Percentiles rank a stretch among this genome's conserved stretches.
Evolutionary conservation across 208 protist genomes (phyloP).

Genomic region (Angomonas ambiguus): DNA sequence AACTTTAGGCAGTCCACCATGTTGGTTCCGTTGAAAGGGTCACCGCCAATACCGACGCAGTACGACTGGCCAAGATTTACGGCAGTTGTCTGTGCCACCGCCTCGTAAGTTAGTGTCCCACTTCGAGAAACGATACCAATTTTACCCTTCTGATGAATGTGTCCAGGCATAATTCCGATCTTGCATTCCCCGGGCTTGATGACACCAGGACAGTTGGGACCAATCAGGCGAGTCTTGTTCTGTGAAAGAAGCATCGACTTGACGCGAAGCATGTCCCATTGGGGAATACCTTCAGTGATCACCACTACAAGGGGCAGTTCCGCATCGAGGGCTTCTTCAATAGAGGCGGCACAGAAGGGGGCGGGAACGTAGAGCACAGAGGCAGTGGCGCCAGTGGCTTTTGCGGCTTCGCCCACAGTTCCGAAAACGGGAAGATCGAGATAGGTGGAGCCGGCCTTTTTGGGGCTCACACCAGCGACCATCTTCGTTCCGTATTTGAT

Average conservation of each 20-base stretch:
- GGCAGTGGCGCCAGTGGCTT: constrained; percentile 91
- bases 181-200: constrained; percentile 99
- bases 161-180: constrained; percentile 99
- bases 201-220: constrained; percentile 98
- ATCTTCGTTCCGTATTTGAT: constrained; percentile 98
- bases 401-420: constrained; percentile 83
- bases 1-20: constrained; percentile 98
- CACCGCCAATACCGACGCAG: constrained; percentile 98
- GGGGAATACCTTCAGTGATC: constrained; percentile 99
- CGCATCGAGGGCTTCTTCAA: constrained; percentile 96
- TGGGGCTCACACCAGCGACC: constrained; percentile 96
- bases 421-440: constrained; percentile 96
- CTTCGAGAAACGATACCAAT: constrained; percentile 99
- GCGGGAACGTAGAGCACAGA: constrained; percentile 98
- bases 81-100: constrained; percentile 97
- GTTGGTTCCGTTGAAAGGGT: constrained; percentile 99
- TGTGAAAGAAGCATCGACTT: constrained; percentile 91
- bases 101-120: constrained; percentile 99
- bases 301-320: constrained; percentile 97
- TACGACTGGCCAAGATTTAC: constrained; percentile 95
- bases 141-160: constrained; percentile 98
- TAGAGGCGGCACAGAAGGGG: constrained; percentile 91
- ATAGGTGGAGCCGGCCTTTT: constrained; percentile 94
- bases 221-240: constrained; percentile 95
- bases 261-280: constrained; percentile 97